Conservation (phyloP, 2,329 filamentous ascomycete genomes). For the Penicillium sp. region DNA sequence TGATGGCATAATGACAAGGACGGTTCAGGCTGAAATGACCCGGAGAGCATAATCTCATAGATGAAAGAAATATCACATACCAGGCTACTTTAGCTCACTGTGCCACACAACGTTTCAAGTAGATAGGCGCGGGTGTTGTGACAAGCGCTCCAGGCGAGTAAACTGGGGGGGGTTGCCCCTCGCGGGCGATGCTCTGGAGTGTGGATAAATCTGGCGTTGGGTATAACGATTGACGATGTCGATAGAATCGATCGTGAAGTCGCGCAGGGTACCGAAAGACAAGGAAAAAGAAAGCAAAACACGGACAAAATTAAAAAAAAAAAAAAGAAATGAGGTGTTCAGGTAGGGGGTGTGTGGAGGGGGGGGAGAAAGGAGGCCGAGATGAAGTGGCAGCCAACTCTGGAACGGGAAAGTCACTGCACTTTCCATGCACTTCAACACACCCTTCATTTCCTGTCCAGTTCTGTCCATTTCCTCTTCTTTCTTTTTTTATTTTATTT, state of each 20-base stretch:
- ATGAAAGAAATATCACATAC: constrained; percentile 10
- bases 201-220: constrained; percentile 5
- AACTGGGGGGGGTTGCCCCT: constrained; percentile 20
- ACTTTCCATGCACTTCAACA: background rate
- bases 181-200: constrained; percentile 15
- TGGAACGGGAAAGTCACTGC: background rate
- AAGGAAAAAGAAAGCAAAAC: background rate
- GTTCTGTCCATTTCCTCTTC: too few relatives aligned
- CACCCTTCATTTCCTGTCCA: background rate
- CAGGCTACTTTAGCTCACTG: background rate
- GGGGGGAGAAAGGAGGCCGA: constrained; percentile 11
- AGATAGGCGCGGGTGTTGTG: constrained; percentile 22
- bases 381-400: constrained; percentile 6
- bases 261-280: background rate
- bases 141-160: constrained; percentile 20
- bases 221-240: background rate
- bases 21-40: constrained; percentile 6
- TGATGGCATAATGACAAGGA: constrained; percentile 3
- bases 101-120: constrained; percentile 21
- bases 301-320: background rate
- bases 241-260: background rate
- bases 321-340: constrained; percentile 3
- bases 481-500: background rate
- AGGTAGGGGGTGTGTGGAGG: constrained; percentile 3
- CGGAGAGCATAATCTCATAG: background rate